phyloP scores from a whole-genome alignment of 2,329 filamentous ascomycete species.

The Exophiala lecanii-corni region DNA sequence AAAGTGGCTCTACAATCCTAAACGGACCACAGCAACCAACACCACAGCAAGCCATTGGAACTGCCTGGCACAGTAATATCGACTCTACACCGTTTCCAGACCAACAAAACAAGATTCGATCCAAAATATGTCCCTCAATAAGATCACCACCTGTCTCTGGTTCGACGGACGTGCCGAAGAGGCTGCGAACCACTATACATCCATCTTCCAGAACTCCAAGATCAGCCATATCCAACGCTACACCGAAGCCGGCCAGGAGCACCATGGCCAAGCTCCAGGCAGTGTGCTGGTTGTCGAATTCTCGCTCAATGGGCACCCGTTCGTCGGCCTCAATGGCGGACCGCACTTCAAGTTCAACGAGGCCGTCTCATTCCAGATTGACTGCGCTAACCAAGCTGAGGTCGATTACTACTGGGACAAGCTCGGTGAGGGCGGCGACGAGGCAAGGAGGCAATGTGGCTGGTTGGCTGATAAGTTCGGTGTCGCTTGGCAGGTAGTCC shows the following conservation, averaged over 20 bases:
- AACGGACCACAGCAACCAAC: no score
- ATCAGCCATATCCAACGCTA: conserved; percentile 30
- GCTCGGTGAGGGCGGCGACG: conserved; percentile 39
- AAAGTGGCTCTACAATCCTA: no score
- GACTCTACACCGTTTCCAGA: no score
- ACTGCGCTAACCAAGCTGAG: conserved; percentile 44
- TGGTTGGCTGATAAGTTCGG: conserved; percentile 47
- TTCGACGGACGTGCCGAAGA: conserved; percentile 27
- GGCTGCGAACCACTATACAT: conserved; percentile 26
- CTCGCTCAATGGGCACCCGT: conserved; percentile 37
- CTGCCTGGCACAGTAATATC: no score
- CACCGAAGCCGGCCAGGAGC: conserved; percentile 29
- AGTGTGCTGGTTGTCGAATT: conserved; percentile 33
- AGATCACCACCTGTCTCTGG: conserved; percentile 26
- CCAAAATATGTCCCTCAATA: conserved; percentile 4
- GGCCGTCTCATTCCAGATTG: conserved; percentile 43
- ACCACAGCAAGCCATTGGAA: no score
- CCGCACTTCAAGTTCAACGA: conserved; percentile 37
- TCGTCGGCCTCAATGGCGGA: conserved; percentile 44
- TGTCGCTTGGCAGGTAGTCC: conserved; percentile 46
- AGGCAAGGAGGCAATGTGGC: conserved; percentile 37
- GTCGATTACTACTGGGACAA: conserved; percentile 47
- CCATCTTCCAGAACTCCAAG: conserved; percentile 24
- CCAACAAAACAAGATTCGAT: background rate
- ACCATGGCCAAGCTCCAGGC: conserved; percentile 30